phyloP scores from a whole-genome alignment of 768 basidiomycete species.

The Dacryopinax spathularia region DNA sequence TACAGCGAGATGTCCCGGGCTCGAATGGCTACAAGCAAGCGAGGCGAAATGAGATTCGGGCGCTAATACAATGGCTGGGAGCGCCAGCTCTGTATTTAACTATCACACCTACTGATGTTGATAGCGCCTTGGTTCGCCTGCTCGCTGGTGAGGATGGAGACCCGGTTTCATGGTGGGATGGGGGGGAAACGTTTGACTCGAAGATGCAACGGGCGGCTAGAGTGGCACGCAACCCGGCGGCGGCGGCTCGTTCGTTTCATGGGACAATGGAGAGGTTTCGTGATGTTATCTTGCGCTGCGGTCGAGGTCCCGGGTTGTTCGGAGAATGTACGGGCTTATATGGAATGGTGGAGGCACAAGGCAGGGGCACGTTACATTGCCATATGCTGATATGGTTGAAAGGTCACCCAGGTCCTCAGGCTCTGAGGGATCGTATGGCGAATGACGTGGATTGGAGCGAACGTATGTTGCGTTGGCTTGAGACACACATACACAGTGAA shows the following conservation, averaged over 20 bases:
- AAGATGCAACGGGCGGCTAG: conserved; percentile 25
- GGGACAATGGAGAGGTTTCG: conserved; percentile 29
- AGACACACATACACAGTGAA: conserved; percentile 19
- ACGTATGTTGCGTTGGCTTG: conserved; percentile 16
- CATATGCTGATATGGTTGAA: conserved; percentile 32
- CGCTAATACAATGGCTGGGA: conserved; percentile 24
- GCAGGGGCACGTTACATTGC: conserved; percentile 28
- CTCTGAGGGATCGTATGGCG: conserved; percentile 15
- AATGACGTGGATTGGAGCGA: conserved; percentile 15
- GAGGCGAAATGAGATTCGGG: conserved; percentile 29
- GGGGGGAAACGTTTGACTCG: conserved; percentile 12
- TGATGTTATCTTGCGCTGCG: conserved; percentile 17
- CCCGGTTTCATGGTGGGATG: conserved; percentile 20
- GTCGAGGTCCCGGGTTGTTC: conserved; percentile 20
- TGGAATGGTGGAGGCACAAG: conserved; percentile 31
- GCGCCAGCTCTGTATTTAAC: conserved; percentile 33
- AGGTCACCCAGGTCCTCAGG: conserved; percentile 23
- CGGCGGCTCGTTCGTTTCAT: conserved; percentile 33
- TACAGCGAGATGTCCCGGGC: conserved; percentile 15
- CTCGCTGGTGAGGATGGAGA: conserved; percentile 27
- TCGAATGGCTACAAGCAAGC: conserved; percentile 19
- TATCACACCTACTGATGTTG: conserved; percentile 32
- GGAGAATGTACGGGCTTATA: conserved; percentile 27
- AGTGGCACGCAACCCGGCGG: conserved; percentile 29
- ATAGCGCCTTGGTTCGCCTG: conserved; percentile 31